Evolutionary conservation across 2,329 filamentous ascomycete genomes (phyloP), one percentile per base, ranked within the genome.

Genomic region (Aspergillus cejpii): DNA sequence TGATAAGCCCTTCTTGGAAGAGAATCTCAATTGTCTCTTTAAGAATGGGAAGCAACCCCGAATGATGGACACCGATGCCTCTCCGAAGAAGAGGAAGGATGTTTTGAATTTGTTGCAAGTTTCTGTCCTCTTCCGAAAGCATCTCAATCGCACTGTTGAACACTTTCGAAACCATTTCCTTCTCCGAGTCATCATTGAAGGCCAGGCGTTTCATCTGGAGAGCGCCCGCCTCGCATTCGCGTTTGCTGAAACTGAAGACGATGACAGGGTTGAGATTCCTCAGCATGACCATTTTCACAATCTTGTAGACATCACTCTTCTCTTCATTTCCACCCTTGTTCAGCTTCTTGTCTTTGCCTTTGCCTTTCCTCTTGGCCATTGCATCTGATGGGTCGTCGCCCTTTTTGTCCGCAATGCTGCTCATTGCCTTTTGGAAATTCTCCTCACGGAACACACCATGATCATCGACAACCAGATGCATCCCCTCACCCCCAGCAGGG

Each of bases 1-100:
- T 98, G 74, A 98, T 95, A 33, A 98, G 73, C 40, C 90, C 90
- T 69, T 98, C 92, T 63, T 98, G 92, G 76, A 98, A 98, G 33
- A 98, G 74, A 66, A 98, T 98, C 72, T 98, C 92, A 54, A 98
- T 97, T 0, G 91, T 96, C 69, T 98, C 92, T 70, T 98, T 98
- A 46, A 98, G 72, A 56, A 98, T 97, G 0, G 92, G 92, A 40
- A 98, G 75, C 36, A 98, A 76, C 48, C 92, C 92, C 26, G 90
- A 96, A 68, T 98, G 92, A 76, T 98, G 92, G 51, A 98, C 88
- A 61, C 92, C 92, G 55, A 98, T 95, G 55, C 92, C 92, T 64
- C 88, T 84, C 57, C 90, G 83, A 43, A 98, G 70, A 27, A 98
- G 76, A 3, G 92, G 92, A 27, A 98, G 72, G 40, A 98, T 84